A percentile compares a stretch with the other conserved stretches of the same genome.
Conservation (phyloP, 2,329 filamentous ascomycete genomes). For the Fusarium redolens region DNA sequence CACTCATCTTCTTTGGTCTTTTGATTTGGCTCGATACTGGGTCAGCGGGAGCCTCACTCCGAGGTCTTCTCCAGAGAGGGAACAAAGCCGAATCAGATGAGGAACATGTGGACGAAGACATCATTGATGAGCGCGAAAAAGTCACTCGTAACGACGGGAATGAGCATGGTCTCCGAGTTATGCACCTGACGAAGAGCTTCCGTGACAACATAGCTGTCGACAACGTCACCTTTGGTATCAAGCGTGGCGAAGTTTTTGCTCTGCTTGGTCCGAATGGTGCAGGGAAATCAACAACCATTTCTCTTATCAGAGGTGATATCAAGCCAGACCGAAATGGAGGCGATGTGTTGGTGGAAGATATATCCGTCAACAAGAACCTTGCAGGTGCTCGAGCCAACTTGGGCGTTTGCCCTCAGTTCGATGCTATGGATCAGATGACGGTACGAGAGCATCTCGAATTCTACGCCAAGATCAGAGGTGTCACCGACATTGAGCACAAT, state of each 20-base stretch:
- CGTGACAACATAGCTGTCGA: conserved; percentile 83
- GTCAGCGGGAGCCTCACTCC: conserved; percentile 67
- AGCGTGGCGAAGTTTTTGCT: conserved; percentile 85
- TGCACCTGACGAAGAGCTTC: conserved; percentile 85
- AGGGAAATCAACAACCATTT: conserved; percentile 91
- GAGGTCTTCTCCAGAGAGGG: conserved; percentile 53
- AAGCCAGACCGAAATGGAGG: conserved; percentile 77
- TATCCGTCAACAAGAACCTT: conserved; percentile 78
- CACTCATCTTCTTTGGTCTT: conserved; percentile 74
- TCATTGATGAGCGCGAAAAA: conserved; percentile 72
- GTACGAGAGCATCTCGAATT: conserved; percentile 87
- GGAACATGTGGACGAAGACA: conserved; percentile 65
- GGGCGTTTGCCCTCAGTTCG: conserved; percentile 91
- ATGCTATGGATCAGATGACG: conserved; percentile 92
- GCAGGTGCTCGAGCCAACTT: conserved; percentile 79
- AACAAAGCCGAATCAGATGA: conserved; percentile 45
- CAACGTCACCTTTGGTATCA: conserved; percentile 85
- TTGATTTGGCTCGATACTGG: conserved; percentile 87
- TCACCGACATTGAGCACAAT: conserved; percentile 80
- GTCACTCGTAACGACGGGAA: conserved; percentile 58
- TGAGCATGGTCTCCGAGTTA: conserved; percentile 78
- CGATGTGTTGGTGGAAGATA: conserved; percentile 82
- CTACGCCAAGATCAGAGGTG: conserved; percentile 86
- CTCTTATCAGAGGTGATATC: conserved; percentile 88
- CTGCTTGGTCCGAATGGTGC: conserved; percentile 91